phyloP scores from a whole-genome alignment of 2,329 filamentous ascomycete genomes.

The Helicocarpus griseus region DNA sequence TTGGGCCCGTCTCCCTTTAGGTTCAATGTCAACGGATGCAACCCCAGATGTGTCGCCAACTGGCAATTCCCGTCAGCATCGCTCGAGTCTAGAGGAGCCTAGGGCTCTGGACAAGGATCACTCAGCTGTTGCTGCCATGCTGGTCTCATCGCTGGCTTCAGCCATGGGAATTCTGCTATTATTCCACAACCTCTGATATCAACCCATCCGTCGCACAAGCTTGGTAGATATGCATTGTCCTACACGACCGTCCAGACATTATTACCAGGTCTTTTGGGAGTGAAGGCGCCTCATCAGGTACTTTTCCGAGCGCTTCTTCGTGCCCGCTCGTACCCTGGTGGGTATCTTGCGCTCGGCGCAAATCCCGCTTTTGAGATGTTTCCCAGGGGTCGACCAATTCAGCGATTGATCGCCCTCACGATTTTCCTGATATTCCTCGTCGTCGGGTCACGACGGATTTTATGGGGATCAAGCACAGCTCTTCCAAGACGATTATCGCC shows the following conservation, averaged over 20 bases:
- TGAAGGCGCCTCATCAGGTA: neutral
- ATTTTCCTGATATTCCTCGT: neutral
- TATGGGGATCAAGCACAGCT: neutral
- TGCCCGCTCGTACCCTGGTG: too few species aligned
- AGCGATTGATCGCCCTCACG: neutral
- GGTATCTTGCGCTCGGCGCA: neutral
- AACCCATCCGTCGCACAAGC: neutral
- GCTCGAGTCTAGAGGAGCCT: too few species aligned
- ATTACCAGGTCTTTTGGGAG: neutral
- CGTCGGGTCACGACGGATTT: neutral
- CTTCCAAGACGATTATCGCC: neutral
- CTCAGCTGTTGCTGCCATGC: too few species aligned
- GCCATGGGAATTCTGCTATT: too few species aligned
- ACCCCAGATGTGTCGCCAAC: too few species aligned
- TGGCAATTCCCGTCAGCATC: too few species aligned
- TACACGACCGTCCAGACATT: neutral
- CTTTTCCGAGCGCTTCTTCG: neutral
- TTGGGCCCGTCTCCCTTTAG: too few species aligned
- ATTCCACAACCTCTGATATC: too few species aligned
- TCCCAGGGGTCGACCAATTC: neutral
- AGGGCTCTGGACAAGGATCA: too few species aligned
- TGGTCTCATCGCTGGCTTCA: too few species aligned
- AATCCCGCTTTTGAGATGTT: neutral
- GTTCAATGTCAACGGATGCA: too few species aligned
- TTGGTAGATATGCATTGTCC: neutral